Evolutionary conservation across 768 basidiomycete genomes (phyloP).

Genomic region (Clitopilus hobsonii): DNA sequence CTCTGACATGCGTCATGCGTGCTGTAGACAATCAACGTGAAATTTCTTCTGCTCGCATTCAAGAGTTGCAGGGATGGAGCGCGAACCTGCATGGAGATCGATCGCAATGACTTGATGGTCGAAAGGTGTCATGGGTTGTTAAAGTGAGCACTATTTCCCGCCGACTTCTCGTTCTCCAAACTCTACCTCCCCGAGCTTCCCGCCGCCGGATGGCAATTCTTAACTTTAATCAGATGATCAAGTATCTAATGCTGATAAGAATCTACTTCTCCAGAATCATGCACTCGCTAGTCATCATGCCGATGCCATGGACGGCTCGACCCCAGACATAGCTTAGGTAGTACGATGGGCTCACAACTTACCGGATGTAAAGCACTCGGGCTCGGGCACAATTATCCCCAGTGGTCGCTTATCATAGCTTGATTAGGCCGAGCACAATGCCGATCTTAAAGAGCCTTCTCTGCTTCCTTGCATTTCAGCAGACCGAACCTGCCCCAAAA

Average conservation of each 20-base stretch:
- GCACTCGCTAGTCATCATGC: too few species aligned
- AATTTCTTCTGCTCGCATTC: not conserved
- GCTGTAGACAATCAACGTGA: constrained; percentile 34
- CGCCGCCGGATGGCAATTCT: not conserved
- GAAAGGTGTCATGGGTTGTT: not conserved
- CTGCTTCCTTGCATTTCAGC: not conserved
- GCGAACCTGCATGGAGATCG: not conserved
- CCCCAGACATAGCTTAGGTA: too few species aligned
- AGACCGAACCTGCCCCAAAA: not conserved
- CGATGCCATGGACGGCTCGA: too few species aligned
- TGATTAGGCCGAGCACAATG: not conserved
- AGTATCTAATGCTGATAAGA: not conserved
- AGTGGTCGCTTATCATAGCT: not conserved
- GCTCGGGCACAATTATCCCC: not conserved
- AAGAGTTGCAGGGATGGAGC: not conserved
- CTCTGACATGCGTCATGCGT: constrained; percentile 42
- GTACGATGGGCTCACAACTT: too few species aligned
- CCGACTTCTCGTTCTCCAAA: not conserved
- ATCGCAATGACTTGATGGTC: not conserved
- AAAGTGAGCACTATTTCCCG: not conserved
- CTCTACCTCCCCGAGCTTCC: not conserved
- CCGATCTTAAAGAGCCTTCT: not conserved
- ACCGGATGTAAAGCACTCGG: not conserved
- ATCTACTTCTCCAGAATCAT: not conserved
- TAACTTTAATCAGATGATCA: not conserved